These are phyloP conservation scores for Botryotinia convoluta DNA, from an alignment of 2,329 filamentous ascomycete species.

Conservation along the genomic window DNA sequence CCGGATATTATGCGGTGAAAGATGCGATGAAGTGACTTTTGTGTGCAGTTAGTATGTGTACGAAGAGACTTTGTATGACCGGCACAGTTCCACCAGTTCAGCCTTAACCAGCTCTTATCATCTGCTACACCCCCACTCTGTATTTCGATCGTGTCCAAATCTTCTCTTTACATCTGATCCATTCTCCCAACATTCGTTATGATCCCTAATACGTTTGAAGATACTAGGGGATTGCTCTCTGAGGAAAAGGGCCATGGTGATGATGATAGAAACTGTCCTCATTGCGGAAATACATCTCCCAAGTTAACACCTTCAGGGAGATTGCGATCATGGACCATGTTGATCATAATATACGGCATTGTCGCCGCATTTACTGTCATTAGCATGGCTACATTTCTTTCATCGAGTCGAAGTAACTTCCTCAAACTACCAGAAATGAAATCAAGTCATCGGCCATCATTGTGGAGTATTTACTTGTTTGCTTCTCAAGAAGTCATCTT, in stretches of 20 bases:
- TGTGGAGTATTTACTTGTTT: conserved; percentile 1
- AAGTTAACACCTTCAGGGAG: neutral
- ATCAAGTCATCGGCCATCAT: neutral
- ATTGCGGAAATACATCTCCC: neutral
- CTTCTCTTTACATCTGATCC: neutral
- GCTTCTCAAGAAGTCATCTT: no score
- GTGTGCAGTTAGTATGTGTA: neutral
- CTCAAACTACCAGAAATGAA: neutral
- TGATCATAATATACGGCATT: neutral
- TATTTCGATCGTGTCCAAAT: neutral
- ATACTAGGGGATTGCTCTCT: neutral
- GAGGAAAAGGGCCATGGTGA: neutral
- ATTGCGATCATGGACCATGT: neutral
- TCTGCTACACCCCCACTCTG: neutral
- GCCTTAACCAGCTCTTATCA: conserved; percentile 9
- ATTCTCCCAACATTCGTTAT: neutral
- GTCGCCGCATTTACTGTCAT: neutral
- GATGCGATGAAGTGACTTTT: neutral
- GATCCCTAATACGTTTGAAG: neutral
- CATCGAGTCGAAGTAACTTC: conserved; percentile 2
- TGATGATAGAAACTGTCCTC: neutral
- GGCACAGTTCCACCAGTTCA: neutral
- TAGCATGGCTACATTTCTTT: conserved; percentile 7
- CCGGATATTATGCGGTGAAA: neutral
- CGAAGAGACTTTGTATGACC: neutral